A percentile compares a stretch with the other conserved stretches of the same genome.
Conservation (phyloP, 2,329 filamentous ascomycete genomes). For the Sarocladium strictum region DNA sequence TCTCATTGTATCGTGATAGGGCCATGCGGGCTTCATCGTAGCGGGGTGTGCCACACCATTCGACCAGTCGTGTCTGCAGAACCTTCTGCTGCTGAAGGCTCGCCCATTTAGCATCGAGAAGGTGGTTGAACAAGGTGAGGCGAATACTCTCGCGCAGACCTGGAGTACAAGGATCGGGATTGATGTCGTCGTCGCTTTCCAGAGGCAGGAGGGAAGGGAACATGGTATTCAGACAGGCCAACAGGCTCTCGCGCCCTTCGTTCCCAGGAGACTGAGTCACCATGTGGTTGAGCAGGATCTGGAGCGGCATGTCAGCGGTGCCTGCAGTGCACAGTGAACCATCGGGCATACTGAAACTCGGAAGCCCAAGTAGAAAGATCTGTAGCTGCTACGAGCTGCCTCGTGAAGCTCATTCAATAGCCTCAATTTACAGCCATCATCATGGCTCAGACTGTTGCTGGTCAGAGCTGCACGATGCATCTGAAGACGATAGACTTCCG, state of each 20-base stretch:
- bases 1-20: constrained; percentile 25
- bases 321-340: too few species aligned
- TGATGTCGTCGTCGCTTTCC: constrained; percentile 16
- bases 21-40: constrained; percentile 23
- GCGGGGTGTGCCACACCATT: constrained; percentile 25
- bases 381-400: constrained; percentile 22
- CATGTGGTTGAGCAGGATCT: constrained; percentile 23
- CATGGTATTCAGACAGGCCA: constrained; percentile 30
- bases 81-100: constrained; percentile 16
- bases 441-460: not conserved
- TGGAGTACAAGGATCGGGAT: constrained; percentile 23
- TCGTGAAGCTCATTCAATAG: constrained; percentile 25
- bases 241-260: constrained; percentile 14
- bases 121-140: constrained; percentile 27
- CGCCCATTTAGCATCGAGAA: constrained; percentile 21
- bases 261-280: constrained; percentile 5
- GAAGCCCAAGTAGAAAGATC: constrained; percentile 25
- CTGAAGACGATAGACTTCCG: constrained; percentile 25
- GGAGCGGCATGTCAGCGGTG: too few species aligned
- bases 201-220: constrained; percentile 23
- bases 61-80: constrained; percentile 25
- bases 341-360: constrained; percentile 26
- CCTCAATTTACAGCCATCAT: constrained; percentile 12
- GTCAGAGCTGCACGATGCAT: constrained; percentile 14
- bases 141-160: constrained; percentile 29